phyloP scores from a whole-genome alignment of 306 rosid genomes.

The Cucurbita argyrosperma region DNA sequence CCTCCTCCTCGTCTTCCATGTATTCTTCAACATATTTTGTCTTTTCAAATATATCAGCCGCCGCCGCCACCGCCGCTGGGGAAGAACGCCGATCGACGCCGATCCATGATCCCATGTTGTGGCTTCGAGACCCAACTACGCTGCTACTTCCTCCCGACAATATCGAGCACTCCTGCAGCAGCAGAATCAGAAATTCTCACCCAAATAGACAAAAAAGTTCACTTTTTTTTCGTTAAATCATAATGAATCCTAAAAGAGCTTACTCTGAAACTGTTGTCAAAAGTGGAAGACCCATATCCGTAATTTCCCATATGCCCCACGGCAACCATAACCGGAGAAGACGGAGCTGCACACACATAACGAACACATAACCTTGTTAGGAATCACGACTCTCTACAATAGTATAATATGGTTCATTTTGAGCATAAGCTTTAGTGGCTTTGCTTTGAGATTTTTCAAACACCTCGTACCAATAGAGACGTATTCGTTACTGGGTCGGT shows the following conservation, averaged over 20 bases:
- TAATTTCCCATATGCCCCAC: constrained; percentile 52
- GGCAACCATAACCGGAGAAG: constrained; percentile 39
- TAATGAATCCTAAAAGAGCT: not conserved
- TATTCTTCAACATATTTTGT: constrained; percentile 13
- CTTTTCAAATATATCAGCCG: constrained; percentile 31
- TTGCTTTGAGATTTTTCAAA: too few species aligned
- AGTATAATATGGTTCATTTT: too few species aligned
- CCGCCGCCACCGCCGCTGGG: constrained; percentile 1
- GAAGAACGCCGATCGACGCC: constrained; percentile 52
- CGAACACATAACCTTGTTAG: too few species aligned
- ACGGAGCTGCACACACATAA: constrained; percentile 14
- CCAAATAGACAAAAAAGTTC: not conserved
- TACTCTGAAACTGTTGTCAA: constrained; percentile 83
- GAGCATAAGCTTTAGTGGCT: too few species aligned
- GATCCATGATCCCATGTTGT: constrained; percentile 38
- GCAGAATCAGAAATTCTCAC: not conserved
- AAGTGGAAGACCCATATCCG: constrained; percentile 57
- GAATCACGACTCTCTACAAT: too few species aligned
- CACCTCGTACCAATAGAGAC: too few species aligned
- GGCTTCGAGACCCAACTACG: constrained; percentile 19
- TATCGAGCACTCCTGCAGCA: constrained; percentile 45
- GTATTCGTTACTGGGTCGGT: not conserved
- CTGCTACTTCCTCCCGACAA: constrained; percentile 43
- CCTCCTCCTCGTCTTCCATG: constrained; percentile 3
- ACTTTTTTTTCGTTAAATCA: too few species aligned